phyloP scores from a whole-genome alignment of 208 protist species.

The Trypanosoma scelopori region DNA sequence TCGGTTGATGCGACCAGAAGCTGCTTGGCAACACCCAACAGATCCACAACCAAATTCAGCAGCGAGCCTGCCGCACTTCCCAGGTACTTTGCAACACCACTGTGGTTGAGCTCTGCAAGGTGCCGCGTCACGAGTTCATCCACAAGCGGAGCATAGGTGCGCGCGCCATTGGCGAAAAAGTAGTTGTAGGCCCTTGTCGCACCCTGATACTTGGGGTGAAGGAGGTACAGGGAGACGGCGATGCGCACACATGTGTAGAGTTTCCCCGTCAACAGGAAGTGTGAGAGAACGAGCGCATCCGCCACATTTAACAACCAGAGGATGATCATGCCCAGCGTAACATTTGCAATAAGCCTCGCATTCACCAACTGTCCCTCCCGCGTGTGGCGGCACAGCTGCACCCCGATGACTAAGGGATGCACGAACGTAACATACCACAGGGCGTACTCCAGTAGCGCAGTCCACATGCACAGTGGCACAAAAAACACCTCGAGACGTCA shows the following conservation, averaged over 20 bases:
- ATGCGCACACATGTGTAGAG: slow-evolving; percentile 59
- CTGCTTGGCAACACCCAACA: slow-evolving; percentile 42
- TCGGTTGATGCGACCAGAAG: slow-evolving; percentile 13
- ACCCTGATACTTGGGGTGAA: slow-evolving; percentile 60
- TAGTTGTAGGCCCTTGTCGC: slow-evolving; percentile 51
- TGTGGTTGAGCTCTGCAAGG: slow-evolving; percentile 48
- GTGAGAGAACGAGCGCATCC: slow-evolving; percentile 55
- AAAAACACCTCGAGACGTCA: slow-evolving; percentile 1
- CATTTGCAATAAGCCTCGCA: slow-evolving; percentile 57
- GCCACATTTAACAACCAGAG: slow-evolving; percentile 57
- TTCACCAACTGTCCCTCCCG: slow-evolving; percentile 27
- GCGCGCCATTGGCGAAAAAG: slow-evolving; percentile 43
- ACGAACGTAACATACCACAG: slow-evolving; percentile 70
- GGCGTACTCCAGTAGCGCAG: slow-evolving; percentile 31
- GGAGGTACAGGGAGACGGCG: slow-evolving; percentile 56
- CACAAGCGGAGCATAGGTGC: slow-evolving; percentile 52
- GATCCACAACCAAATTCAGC: slow-evolving; percentile 22
- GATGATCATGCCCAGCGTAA: slow-evolving; percentile 72
- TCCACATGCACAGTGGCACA: slow-evolving; percentile 10
- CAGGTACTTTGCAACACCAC: slow-evolving; percentile 49
- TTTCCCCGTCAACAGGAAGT: slow-evolving; percentile 56
- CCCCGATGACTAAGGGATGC: slow-evolving; percentile 56
- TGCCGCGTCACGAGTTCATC: slow-evolving; percentile 53
- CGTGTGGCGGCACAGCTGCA: slow-evolving; percentile 46
- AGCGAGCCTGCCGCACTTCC: slow-evolving; percentile 28